Evolutionary conservation across 2,329 filamentous ascomycete species (phyloP).

Genomic region (Pseudohalonectria lignicola): DNA sequence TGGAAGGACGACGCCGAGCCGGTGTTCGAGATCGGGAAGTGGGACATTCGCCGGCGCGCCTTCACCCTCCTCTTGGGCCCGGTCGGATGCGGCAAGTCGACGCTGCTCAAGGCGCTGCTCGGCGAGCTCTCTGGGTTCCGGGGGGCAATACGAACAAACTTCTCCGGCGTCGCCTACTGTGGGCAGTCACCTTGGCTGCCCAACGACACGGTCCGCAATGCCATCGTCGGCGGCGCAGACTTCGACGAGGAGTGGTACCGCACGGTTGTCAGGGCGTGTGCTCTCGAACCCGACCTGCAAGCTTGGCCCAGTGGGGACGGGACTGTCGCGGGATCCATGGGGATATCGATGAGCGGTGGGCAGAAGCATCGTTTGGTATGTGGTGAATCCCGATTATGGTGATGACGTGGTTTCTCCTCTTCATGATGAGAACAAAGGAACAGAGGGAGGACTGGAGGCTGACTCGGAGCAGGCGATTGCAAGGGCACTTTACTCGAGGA

Average conservation of each 20-base stretch:
- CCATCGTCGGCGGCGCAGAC: slow-evolving; percentile 20
- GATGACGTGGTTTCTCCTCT: too few relatives aligned
- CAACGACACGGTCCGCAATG: slow-evolving; percentile 25
- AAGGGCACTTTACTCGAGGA: slow-evolving; percentile 30
- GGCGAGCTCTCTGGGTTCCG: slow-evolving; percentile 19
- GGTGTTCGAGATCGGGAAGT: not conserved
- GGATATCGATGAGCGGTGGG: slow-evolving; percentile 17
- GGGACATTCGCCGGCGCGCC: not conserved
- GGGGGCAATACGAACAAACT: slow-evolving; percentile 15
- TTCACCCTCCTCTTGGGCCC: slow-evolving; percentile 26
- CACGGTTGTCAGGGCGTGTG: slow-evolving; percentile 15
- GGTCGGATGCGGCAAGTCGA: slow-evolving; percentile 32
- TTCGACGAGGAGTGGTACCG: slow-evolving; percentile 17
- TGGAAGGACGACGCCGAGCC: not conserved
- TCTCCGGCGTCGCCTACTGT: slow-evolving; percentile 24
- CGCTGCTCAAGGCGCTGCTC: slow-evolving; percentile 23
- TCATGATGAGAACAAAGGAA: too few relatives aligned
- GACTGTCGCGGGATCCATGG: slow-evolving; percentile 14
- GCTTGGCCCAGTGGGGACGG: slow-evolving; percentile 12
- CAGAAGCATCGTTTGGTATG: slow-evolving; percentile 18
- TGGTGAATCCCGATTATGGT: too few relatives aligned
- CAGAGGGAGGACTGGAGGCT: too few relatives aligned
- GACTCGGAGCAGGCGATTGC: slow-evolving; percentile 24
- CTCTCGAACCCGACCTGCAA: slow-evolving; percentile 13
- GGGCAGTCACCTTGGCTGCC: slow-evolving; percentile 31